Conservation (phyloP, 805 yeast species). For the Yamadazyma sp. region DNA sequence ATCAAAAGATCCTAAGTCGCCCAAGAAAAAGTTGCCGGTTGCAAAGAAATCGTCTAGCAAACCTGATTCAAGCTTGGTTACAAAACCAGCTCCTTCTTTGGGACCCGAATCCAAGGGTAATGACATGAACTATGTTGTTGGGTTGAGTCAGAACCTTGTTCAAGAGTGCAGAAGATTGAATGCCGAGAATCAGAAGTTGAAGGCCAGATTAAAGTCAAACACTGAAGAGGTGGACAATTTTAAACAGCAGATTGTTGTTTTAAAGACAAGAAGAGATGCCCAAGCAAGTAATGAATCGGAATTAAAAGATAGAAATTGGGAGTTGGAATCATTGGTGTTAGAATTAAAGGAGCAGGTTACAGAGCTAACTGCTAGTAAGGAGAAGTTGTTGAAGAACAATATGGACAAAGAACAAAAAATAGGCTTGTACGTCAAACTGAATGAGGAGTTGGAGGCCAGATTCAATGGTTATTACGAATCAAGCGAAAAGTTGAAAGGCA, state of each 20-base stretch:
- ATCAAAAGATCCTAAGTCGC: constrained; percentile 14
- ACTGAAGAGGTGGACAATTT: constrained; percentile 43
- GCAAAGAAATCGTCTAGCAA: constrained; percentile 4
- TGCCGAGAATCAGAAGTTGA: constrained; percentile 56
- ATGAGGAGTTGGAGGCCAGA: constrained; percentile 47
- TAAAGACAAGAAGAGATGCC: constrained; percentile 31
- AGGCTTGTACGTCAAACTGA: constrained; percentile 38
- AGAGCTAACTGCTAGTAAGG: constrained; percentile 40
- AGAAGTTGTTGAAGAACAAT: constrained; percentile 31
- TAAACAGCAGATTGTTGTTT: constrained; percentile 35
- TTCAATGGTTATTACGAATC: constrained; percentile 42
- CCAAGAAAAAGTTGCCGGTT: constrained; percentile 8
- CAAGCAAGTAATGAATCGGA: constrained; percentile 46
- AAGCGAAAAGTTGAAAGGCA: constrained; percentile 32
- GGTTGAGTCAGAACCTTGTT: constrained; percentile 68
- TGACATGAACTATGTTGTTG: constrained; percentile 71
- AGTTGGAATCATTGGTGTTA: constrained; percentile 54
- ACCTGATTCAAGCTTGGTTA: constrained; percentile 4
- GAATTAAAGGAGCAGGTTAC: constrained; percentile 44
- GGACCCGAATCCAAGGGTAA: constrained; percentile 51
- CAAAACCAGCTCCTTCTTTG: constrained; percentile 29
- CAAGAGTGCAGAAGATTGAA: constrained; percentile 69
- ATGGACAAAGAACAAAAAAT: constrained; percentile 35
- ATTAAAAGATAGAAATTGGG: constrained; percentile 63
- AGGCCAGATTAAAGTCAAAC: constrained; percentile 41